Conservation (phyloP, 1,284 basidiomycete species). For the Chiua sp. region DNA sequence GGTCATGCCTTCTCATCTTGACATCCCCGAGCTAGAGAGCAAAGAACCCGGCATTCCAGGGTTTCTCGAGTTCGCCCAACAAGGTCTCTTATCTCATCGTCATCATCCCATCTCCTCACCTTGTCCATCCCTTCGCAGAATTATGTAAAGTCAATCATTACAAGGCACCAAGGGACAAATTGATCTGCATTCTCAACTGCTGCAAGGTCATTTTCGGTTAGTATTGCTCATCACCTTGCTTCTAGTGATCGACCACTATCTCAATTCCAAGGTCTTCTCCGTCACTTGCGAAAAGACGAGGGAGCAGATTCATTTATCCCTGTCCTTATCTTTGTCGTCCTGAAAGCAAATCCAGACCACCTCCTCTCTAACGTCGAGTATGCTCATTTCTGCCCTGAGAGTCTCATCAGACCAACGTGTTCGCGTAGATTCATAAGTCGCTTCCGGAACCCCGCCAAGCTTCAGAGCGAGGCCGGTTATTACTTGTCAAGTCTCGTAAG, state of each 20-base stretch:
- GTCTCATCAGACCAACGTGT: neutral
- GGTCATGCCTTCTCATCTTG: slow-evolving; percentile 90
- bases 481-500: slow-evolving; percentile 93
- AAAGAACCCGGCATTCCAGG: slow-evolving; percentile 66
- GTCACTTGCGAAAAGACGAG: slow-evolving; percentile 82
- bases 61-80: slow-evolving; percentile 93
- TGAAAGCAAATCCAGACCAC: slow-evolving; percentile 93
- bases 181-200: slow-evolving; percentile 97
- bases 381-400: slow-evolving; percentile 30
- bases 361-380: slow-evolving; percentile 96
- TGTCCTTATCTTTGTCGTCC: slow-evolving; percentile 92
- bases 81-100: slow-evolving; percentile 57
- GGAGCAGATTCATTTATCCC: slow-evolving; percentile 95
- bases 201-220: slow-evolving; percentile 99
- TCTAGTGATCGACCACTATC: slow-evolving; percentile 9
- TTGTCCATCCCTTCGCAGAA: slow-evolving; percentile 52
- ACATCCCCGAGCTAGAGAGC: slow-evolving; percentile 62
- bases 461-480: slow-evolving; percentile 96
- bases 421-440: slow-evolving; percentile 87
- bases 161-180: slow-evolving; percentile 97
- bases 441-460: slow-evolving; percentile 88
- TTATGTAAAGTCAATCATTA: slow-evolving; percentile 98
- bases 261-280: slow-evolving; percentile 72
- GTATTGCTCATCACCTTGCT: slow-evolving; percentile 34
- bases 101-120: neutral